These are phyloP conservation scores for Oryza meyeriana DNA, from an alignment of 176 grass and related monocot genomes.

Conservation along the genomic window DNA sequence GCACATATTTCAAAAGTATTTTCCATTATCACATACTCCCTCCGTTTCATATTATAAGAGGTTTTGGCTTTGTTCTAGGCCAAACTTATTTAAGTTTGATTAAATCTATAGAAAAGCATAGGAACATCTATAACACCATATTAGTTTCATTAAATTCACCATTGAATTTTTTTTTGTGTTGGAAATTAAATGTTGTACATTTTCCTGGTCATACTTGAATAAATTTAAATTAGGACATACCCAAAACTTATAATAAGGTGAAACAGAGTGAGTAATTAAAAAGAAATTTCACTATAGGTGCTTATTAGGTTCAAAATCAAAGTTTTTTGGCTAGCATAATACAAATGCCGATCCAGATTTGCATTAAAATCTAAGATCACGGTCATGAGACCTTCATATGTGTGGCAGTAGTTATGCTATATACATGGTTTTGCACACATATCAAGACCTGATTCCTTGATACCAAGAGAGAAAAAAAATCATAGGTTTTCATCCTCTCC, in stretches of 20 bases:
- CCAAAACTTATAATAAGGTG: no score
- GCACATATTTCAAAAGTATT: not conserved
- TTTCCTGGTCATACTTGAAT: no score
- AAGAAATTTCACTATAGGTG: not conserved
- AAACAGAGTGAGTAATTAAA: no score
- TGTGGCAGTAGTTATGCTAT: not conserved
- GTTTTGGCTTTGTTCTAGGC: no score
- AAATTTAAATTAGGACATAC: no score
- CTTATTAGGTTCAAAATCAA: not conserved
- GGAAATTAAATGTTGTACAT: no score
- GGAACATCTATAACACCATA: no score
- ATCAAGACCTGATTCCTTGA: conserved; percentile 2
- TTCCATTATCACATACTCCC: not conserved
- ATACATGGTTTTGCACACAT: not conserved
- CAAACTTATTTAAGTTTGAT: no score
- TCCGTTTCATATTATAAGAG: no score
- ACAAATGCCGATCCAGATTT: not conserved
- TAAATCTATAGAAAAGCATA: no score
- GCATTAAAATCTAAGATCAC: not conserved
- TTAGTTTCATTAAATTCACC: no score
- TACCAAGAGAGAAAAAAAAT: not conserved
- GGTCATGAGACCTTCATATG: not conserved
- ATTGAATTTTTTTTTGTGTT: no score
- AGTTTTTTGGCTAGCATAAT: not conserved
- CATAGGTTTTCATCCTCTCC: conserved; percentile 2